Conservation (phyloP, 805 yeast species). For the Saturnispora sanitii region DNA sequence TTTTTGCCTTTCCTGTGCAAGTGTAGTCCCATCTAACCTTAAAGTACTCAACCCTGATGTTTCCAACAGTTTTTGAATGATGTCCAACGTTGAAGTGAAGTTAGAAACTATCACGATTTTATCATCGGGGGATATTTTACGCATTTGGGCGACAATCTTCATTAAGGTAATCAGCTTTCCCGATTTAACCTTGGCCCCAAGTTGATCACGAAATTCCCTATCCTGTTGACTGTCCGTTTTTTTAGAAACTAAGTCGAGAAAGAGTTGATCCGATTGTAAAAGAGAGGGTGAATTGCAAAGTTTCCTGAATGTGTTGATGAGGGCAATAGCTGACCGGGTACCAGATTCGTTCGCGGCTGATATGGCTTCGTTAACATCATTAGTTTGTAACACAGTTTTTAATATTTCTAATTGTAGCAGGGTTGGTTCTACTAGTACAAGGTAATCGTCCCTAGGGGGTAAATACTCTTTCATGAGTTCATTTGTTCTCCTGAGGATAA, state of each 20-base stretch:
- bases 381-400: constrained; percentile 35
- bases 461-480: constrained; percentile 44
- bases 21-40: constrained; percentile 80
- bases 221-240: constrained; percentile 14
- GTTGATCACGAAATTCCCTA: constrained; percentile 20
- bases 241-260: constrained; percentile 22
- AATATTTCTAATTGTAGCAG: constrained; percentile 47
- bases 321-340: constrained; percentile 30
- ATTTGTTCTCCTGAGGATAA: constrained; percentile 66
- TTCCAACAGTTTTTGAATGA: constrained; percentile 49
- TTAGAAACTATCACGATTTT: constrained; percentile 83
- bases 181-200: constrained; percentile 28
- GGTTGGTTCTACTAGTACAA: constrained; percentile 74
- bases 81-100: constrained; percentile 76
- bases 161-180: constrained; percentile 63
- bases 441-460: constrained; percentile 66
- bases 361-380: constrained; percentile 27
- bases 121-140: constrained; percentile 39
- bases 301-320: constrained; percentile 69
- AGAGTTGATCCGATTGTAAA: constrained; percentile 39
- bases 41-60: constrained; percentile 40
- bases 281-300: constrained; percentile 76
- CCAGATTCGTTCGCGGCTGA: constrained; percentile 9
- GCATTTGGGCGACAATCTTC: constrained; percentile 39
- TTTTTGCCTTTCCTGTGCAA: constrained; percentile 50